These are phyloP conservation scores for Osmanthus fragrans DNA, from an alignment of 257 asterid genomes.

Conservation along the genomic window DNA sequence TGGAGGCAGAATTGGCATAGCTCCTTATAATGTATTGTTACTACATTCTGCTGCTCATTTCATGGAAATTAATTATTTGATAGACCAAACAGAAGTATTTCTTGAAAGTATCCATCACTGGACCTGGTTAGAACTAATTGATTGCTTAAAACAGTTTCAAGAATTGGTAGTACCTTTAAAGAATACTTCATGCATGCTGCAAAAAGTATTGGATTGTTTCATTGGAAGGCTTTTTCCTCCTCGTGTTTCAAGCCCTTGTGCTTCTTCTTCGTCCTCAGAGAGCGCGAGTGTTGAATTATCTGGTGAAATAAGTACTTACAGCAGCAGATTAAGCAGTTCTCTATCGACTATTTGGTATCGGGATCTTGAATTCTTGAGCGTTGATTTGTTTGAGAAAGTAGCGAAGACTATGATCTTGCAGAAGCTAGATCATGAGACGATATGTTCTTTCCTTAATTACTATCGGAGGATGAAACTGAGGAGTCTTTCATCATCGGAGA, in stretches of 20 bases:
- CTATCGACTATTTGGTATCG: constrained; percentile 38
- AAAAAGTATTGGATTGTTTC: constrained; percentile 39
- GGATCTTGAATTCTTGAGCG: constrained; percentile 46
- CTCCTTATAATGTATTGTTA: constrained; percentile 41
- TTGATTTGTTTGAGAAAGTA: constrained; percentile 35
- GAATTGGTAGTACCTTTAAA: constrained; percentile 17
- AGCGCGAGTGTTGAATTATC: constrained; percentile 34
- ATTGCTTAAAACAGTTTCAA: constrained; percentile 47
- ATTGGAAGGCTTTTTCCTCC: constrained; percentile 32
- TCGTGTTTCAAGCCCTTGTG: constrained; percentile 30
- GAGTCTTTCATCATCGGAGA: constrained; percentile 14
- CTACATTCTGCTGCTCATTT: constrained; percentile 50
- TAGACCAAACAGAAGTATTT: constrained; percentile 26
- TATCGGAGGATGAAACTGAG: constrained; percentile 37
- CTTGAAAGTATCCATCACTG: constrained; percentile 31
- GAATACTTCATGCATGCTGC: constrained; percentile 28
- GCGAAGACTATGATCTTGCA: constrained; percentile 36
- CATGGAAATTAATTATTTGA: constrained; percentile 47
- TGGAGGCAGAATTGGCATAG: constrained; percentile 37
- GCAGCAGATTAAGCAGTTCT: constrained; percentile 35
- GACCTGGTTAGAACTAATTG: constrained; percentile 52
- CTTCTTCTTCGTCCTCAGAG: constrained; percentile 26
- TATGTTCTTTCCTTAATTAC: constrained; percentile 45
- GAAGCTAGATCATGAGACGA: constrained; percentile 34
- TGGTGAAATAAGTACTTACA: constrained; percentile 35